Base-by-base conservation (phyloP, 805 yeast species). In the Myxozyma kluyveri region DNA sequence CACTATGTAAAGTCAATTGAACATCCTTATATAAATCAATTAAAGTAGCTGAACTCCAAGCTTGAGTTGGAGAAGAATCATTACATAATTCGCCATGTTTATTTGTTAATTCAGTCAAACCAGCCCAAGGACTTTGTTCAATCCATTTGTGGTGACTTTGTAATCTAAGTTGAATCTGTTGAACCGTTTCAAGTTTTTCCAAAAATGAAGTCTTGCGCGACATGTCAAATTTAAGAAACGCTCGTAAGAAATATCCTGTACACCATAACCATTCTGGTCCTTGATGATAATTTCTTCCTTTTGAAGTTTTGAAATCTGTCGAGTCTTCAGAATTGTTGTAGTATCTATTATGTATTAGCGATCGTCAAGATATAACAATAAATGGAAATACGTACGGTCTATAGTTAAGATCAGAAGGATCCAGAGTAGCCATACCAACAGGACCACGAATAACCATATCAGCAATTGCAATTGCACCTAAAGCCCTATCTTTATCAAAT, bases 191-290 rank as follows among this genome's bases (percentile, higher is more conserved):
- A 2, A 75, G 70, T 1, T 82, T 72, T 3, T 83, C 80, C 29
- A 67, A 60, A 9, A 61, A 57, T 19, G 55, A 63, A 63, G 52
- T 67, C 63, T 48, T 69, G 62, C 57, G 76, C 70, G 12, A 65
- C 62, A 74, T 67, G 61, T 82, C 81, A 65, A 84, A 80, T 42
- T 71, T 67, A 35, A 79, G 72, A 62, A 75, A 82, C 0, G 98
- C 96, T 57, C 97, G 78, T 60, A 93, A 70, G 65, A 88, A 91
- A 68, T 81, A 89, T 2, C 99, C 99, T 23, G 77, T 75, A 52
- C 82, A 79, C 97, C 97, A 91, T 31, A 87, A 86, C 99, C 99
- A 91, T 67, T 93, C 99, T 1, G 99, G 99, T 1, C 99, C 99
- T 71, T 91, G 98, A 69, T 91, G 99, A 67, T 91, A 91, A 70